Evolutionary conservation across 2,329 filamentous ascomycete genomes (phyloP).

Genomic region (Tetracladium maxilliforme): DNA sequence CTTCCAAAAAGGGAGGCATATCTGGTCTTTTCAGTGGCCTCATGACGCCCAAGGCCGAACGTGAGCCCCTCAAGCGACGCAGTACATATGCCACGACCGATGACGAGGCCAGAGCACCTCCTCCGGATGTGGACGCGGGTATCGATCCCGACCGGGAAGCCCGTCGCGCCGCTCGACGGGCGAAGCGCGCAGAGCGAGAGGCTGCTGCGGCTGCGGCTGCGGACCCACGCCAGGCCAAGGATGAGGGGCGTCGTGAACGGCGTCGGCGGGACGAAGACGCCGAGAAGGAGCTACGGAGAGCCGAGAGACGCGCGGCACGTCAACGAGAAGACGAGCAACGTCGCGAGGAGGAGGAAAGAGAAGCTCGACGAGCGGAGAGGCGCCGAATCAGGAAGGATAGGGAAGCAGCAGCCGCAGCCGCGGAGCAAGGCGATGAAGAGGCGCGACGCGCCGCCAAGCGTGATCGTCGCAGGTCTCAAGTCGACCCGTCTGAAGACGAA

Average conservation of each 20-base stretch:
- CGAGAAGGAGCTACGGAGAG: conserved; percentile 34
- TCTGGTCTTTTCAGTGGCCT: too few species aligned
- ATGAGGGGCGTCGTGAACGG: conserved; percentile 39
- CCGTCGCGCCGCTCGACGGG: conserved; percentile 45
- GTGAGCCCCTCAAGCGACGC: too few species aligned
- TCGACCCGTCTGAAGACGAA: conserved; percentile 31
- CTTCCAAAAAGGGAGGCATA: too few species aligned
- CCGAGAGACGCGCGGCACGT: conserved; percentile 43
- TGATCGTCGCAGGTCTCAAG: conserved; percentile 32
- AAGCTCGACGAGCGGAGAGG: conserved; percentile 30
- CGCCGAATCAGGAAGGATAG: conserved; percentile 28
- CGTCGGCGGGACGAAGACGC: conserved; percentile 40
- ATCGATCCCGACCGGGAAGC: conserved; percentile 48
- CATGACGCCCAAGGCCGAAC: too few species aligned
- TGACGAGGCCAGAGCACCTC: too few species aligned
- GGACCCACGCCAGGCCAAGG: conserved; percentile 39
- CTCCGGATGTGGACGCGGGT: too few species aligned
- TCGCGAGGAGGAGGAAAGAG: conserved; percentile 16
- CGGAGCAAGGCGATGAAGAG: conserved; percentile 28
- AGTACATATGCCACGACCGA: too few species aligned
- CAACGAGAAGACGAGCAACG: conserved; percentile 28
- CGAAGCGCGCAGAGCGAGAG: conserved; percentile 35
- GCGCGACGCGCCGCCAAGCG: conserved; percentile 27
- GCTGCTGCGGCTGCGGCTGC: conserved; percentile 31
- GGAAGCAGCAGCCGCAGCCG: conserved; percentile 28